phyloP scores from a whole-genome alignment of 139 green algal genomes.

The Nannochloris sp. region DNA sequence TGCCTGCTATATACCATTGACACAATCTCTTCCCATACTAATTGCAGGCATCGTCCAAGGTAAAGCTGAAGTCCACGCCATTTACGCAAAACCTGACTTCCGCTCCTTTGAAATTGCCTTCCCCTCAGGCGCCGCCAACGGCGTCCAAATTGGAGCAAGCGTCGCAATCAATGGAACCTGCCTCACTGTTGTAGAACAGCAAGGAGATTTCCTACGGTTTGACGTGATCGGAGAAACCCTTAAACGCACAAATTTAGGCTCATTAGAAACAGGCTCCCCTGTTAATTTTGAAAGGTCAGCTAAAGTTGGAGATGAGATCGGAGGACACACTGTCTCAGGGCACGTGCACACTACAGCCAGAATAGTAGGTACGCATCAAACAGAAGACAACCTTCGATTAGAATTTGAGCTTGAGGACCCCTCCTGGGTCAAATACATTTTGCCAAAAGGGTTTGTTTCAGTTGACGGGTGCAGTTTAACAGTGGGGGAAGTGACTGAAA shows the following conservation, averaged over 20 bases:
- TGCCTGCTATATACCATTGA: too few relatives aligned
- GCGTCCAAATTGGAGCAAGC: slow-evolving; percentile 67
- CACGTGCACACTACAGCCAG: slow-evolving; percentile 77
- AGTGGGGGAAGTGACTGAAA: slow-evolving; percentile 43
- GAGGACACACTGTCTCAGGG: slow-evolving; percentile 85
- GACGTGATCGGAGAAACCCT: slow-evolving; percentile 94
- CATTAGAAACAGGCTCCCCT: slow-evolving; percentile 35
- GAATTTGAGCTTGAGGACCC: slow-evolving; percentile 53
- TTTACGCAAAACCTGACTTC: slow-evolving; percentile 52
- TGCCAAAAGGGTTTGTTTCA: slow-evolving; percentile 90
- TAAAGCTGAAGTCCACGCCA: slow-evolving; percentile 39
- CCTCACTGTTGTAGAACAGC: slow-evolving; percentile 60
- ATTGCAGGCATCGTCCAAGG: slow-evolving; percentile 85
- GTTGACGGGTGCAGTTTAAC: slow-evolving; percentile 92
- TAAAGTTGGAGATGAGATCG: slow-evolving; percentile 82
- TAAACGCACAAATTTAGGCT: slow-evolving; percentile 78
- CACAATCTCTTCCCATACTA: too few relatives aligned
- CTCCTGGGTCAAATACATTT: slow-evolving; percentile 85
- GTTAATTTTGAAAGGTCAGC: slow-evolving; percentile 82
- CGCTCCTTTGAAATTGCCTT: slow-evolving; percentile 61
- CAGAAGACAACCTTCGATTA: slow-evolving; percentile 68
- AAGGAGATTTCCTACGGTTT: slow-evolving; percentile 49
- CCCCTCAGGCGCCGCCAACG: slow-evolving; percentile 38
- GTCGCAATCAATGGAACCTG: slow-evolving; percentile 93
- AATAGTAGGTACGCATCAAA: slow-evolving; percentile 43